Conservation (phyloP, 352 stramenopile species). For the Pythium brassicae region DNA sequence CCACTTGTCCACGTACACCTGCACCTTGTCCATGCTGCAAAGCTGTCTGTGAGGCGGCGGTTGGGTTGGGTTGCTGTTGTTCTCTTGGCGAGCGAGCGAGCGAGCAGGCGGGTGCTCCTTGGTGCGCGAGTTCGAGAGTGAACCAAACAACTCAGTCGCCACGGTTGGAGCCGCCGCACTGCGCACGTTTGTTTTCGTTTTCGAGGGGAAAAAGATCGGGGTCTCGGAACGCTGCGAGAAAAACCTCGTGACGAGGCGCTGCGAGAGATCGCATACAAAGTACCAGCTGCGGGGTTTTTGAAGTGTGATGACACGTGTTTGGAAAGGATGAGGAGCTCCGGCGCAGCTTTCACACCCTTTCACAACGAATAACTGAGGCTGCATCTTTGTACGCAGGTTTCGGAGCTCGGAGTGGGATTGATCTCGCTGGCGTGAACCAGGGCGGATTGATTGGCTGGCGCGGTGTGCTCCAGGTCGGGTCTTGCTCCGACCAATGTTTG, state of each 20-base stretch:
- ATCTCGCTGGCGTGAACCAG: no score
- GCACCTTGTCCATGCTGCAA: slow-evolving; percentile 70
- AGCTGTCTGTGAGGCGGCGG: neutral
- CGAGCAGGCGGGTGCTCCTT: neutral
- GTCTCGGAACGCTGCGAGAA: neutral
- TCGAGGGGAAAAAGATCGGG: neutral
- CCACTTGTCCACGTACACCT: slow-evolving; percentile 85
- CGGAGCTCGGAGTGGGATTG: neutral
- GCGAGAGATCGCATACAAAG: neutral
- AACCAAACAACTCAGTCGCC: slow-evolving; percentile 3
- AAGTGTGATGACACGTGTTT: neutral
- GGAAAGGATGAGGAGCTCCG: no score
- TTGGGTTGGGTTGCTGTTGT: neutral
- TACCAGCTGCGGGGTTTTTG: neutral
- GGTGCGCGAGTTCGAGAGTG: slow-evolving; percentile 4
- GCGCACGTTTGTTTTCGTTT: no score
- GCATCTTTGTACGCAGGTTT: no score
- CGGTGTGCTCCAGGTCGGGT: neutral
- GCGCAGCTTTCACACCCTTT: no score
- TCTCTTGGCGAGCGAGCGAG: neutral
- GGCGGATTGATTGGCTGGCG: slow-evolving; percentile 1
- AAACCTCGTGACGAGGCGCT: neutral
- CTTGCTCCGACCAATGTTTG: neutral
- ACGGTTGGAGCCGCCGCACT: neutral
- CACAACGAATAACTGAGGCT: no score